Conservation (phyloP, 129 eudicot species). For the Lonicera japonica region DNA sequence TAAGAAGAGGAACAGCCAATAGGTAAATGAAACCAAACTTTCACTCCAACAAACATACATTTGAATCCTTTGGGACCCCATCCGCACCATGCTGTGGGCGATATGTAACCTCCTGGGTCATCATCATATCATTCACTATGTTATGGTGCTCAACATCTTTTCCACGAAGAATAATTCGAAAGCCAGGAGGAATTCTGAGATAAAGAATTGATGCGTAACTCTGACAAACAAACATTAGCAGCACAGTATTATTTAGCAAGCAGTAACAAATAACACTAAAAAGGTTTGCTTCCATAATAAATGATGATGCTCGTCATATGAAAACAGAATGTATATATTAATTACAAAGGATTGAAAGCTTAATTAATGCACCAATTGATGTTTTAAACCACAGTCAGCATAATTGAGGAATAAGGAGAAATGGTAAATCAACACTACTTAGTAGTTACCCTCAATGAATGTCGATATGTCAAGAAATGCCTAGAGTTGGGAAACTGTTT, state of each 20-base stretch:
- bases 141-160: conserved; percentile 95
- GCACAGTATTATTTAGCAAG: conserved; percentile 9
- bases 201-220: conserved; percentile 92
- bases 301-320: not conserved
- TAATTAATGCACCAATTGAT: not conserved
- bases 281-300: not conserved
- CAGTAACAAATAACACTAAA: not conserved
- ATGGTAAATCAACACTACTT: not conserved
- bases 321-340: too few species aligned
- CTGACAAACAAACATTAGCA: conserved; percentile 28
- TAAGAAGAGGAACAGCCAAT: conserved; percentile 16
- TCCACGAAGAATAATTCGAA: conserved; percentile 90
- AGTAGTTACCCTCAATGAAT: conserved; percentile 87
- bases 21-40: conserved; percentile 2
- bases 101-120: conserved; percentile 77
- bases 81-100: conserved; percentile 82
- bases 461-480: conserved; percentile 89
- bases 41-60: conserved; percentile 35
- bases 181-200: conserved; percentile 72
- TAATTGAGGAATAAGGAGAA: not conserved
- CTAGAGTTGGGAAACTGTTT: conserved; percentile 64
- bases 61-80: conserved; percentile 54
- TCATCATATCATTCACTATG: conserved; percentile 96
- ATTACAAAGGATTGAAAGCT: not conserved
- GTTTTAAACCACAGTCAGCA: not conserved